Percentiles rank a stretch among this genome's conserved stretches.
Evolutionary conservation across 2,329 filamentous ascomycete species (phyloP).

Genomic region (Talaromyces sp.): DNA sequence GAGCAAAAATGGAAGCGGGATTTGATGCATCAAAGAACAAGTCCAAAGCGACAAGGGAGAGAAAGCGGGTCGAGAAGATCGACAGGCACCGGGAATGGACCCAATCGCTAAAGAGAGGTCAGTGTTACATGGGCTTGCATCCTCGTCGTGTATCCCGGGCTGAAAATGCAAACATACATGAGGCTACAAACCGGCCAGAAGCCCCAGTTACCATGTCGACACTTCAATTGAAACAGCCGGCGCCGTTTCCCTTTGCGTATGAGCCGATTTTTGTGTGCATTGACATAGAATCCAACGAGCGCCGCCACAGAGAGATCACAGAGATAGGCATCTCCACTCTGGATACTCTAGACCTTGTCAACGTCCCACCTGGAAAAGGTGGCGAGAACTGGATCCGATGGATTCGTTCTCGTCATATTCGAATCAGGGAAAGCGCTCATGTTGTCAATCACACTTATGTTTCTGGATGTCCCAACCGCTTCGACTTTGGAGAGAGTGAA

Average conservation of each 20-base stretch:
- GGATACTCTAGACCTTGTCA: slow-evolving; percentile 60
- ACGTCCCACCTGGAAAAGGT: slow-evolving; percentile 54
- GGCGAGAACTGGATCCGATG: slow-evolving; percentile 63
- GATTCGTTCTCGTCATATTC: slow-evolving; percentile 70
- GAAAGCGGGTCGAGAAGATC: slow-evolving; percentile 47
- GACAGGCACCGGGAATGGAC: slow-evolving; percentile 50
- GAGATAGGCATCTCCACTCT: slow-evolving; percentile 82
- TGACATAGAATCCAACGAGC: slow-evolving; percentile 80
- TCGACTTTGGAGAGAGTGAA: slow-evolving; percentile 64
- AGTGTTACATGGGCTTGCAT: slow-evolving; percentile 69
- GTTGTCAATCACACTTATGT: slow-evolving; percentile 66
- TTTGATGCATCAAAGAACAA: slow-evolving; percentile 49
- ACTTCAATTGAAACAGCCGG: slow-evolving; percentile 44
- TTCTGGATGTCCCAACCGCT: slow-evolving; percentile 68
- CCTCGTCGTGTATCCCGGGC: slow-evolving; percentile 24
- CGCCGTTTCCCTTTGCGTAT: slow-evolving; percentile 46
- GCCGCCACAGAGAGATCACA: slow-evolving; percentile 62
- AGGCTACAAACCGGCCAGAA: slow-evolving; percentile 21
- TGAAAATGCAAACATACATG: background rate
- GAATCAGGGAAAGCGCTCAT: slow-evolving; percentile 64
- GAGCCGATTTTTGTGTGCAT: slow-evolving; percentile 70
- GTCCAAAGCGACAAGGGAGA: slow-evolving; percentile 45
- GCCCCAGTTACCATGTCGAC: slow-evolving; percentile 23
- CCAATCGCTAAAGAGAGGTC: slow-evolving; percentile 58
- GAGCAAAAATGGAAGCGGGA: slow-evolving; percentile 50